These are phyloP conservation scores for Claviceps sp. DNA, from an alignment of 2,329 filamentous ascomycete genomes.

Conservation along the genomic window DNA sequence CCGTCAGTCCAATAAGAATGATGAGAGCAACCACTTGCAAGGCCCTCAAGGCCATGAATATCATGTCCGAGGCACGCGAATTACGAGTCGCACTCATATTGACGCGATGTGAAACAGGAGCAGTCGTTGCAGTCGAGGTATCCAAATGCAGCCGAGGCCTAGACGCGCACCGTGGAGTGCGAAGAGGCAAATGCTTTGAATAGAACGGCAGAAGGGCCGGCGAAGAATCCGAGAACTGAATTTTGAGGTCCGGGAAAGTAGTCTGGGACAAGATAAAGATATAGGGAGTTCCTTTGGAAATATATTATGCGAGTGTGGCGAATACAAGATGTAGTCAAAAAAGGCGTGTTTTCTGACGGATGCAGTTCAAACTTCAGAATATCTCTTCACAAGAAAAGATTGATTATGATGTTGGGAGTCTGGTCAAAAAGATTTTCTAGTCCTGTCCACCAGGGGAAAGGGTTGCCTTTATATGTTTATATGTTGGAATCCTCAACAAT, in stretches of 20 bases:
- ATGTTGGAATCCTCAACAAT: no score
- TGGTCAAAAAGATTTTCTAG: no score
- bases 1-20: constrained; percentile 58
- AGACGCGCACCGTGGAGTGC: constrained; percentile 24
- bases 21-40: constrained; percentile 62
- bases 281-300: background rate
- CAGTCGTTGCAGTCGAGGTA: constrained; percentile 12
- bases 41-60: constrained; percentile 60
- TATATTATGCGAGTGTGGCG: background rate
- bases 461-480: no score
- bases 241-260: constrained; percentile 12
- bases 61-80: constrained; percentile 62
- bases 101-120: constrained; percentile 11
- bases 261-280: background rate
- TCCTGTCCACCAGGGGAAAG: no score
- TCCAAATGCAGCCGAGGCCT: constrained; percentile 30
- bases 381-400: no score
- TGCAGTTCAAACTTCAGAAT: no score
- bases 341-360: no score
- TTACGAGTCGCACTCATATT: constrained; percentile 35
- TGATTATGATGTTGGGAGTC: no score
- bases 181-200: constrained; percentile 27
- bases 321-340: background rate
- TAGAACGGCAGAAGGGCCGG: constrained; percentile 24
- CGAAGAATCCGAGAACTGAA: constrained; percentile 19